Percentiles rank a stretch among this genome's conserved stretches.
Conservation (phyloP, 306 rosid species). For the Luffa acutangula region DNA sequence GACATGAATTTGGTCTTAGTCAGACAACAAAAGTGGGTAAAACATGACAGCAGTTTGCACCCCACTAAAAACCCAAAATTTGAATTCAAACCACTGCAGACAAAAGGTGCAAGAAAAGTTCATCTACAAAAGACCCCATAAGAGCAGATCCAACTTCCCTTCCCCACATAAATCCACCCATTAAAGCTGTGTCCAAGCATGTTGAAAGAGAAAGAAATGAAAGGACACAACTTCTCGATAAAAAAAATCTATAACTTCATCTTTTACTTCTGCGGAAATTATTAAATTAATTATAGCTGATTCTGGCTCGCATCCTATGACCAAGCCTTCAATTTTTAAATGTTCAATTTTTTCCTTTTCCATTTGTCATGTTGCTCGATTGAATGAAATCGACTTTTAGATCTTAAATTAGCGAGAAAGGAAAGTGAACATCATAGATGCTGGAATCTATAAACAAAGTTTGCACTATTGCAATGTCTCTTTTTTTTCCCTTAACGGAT, state of each 20-base stretch:
- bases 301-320: neutral
- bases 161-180: neutral
- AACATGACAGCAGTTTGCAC: neutral
- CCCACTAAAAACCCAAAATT: neutral
- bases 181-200: neutral
- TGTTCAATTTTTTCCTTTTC: neutral
- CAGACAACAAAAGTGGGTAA: neutral
- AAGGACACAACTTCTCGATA: neutral
- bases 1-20: neutral
- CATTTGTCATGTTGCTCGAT: neutral
- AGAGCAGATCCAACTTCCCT: neutral
- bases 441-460: neutral
- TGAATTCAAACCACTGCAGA: neutral
- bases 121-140: neutral
- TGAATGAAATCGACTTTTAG: neutral
- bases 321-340: neutral
- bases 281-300: neutral
- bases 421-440: neutral
- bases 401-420: neutral
- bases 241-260: neutral
- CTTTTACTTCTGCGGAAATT: neutral
- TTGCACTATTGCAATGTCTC: neutral
- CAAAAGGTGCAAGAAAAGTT: neutral
- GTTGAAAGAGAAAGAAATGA: neutral
- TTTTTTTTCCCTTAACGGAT: neutral